These are phyloP conservation scores for Clavispora fructus DNA, from an alignment of 805 yeast genomes.

Conservation along the genomic window DNA sequence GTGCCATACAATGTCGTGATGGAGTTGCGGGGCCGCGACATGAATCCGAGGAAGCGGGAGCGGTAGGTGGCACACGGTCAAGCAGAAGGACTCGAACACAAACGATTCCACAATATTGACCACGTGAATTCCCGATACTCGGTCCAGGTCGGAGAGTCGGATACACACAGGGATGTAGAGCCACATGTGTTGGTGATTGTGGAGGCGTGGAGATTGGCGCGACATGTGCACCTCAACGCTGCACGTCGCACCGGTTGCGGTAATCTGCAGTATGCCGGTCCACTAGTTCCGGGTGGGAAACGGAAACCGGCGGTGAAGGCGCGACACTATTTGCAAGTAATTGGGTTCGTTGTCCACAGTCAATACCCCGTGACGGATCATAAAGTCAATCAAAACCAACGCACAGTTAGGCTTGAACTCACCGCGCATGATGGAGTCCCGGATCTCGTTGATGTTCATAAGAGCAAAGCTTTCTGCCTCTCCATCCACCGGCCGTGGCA, in stretches of 20 bases:
- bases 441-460: constrained; percentile 55
- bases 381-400: constrained; percentile 70
- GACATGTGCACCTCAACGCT: neutral
- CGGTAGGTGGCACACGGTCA: constrained; percentile 7
- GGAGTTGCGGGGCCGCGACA: neutral
- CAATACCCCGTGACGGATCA: constrained; percentile 77
- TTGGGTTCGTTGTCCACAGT: constrained; percentile 63
- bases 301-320: constrained; percentile 66
- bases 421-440: constrained; percentile 42
- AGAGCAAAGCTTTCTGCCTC: constrained; percentile 70
- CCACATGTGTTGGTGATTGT: constrained; percentile 1
- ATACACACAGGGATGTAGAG: constrained; percentile 7
- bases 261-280: neutral
- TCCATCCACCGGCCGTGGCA: constrained; percentile 46
- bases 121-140: constrained; percentile 5
- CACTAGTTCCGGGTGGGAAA: constrained; percentile 44
- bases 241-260: neutral
- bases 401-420: constrained; percentile 92
- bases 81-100: neutral
- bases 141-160: constrained; percentile 3
- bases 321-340: constrained; percentile 51
- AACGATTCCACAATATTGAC: neutral
- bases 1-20: constrained; percentile 4
- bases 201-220: neutral
- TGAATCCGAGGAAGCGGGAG: neutral